Evolutionary conservation across 2,329 filamentous ascomycete genomes (phyloP).

Genomic region (Alternaria sp.): DNA sequence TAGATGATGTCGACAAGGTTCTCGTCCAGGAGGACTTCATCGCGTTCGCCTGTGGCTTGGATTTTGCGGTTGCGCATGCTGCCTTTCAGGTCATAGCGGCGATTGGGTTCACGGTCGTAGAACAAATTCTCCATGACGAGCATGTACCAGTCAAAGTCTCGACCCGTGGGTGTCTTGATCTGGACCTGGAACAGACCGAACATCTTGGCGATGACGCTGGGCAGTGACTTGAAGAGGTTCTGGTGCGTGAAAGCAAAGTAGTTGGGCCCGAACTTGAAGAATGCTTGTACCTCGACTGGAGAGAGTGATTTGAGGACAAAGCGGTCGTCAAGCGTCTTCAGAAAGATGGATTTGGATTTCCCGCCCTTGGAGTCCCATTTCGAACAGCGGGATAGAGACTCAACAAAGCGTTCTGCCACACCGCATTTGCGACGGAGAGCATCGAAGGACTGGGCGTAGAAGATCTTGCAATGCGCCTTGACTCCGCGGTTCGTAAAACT

Average conservation of each 20-base stretch:
- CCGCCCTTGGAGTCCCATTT: slow-evolving; percentile 99
- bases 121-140: slow-evolving; percentile 98
- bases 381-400: slow-evolving; percentile 91
- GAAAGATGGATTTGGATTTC: slow-evolving; percentile 95
- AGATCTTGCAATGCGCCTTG: slow-evolving; percentile 96
- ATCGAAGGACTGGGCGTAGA: slow-evolving; percentile 98
- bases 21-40: slow-evolving; percentile 95
- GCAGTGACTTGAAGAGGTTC: slow-evolving; percentile 88
- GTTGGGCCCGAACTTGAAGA: slow-evolving; percentile 92
- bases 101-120: slow-evolving; percentile 88
- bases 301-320: slow-evolving; percentile 93
- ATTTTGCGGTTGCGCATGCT: slow-evolving; percentile 99
- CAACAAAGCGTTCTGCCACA: slow-evolving; percentile 90
- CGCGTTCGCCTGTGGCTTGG: slow-evolving; percentile 91
- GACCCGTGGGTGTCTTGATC: slow-evolving; percentile 95
- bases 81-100: slow-evolving; percentile 88
- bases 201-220: slow-evolving; percentile 99
- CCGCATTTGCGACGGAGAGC: slow-evolving; percentile 92
- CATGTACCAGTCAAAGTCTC: slow-evolving; percentile 93
- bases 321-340: slow-evolving; percentile 94
- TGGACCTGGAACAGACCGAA: slow-evolving; percentile 96
- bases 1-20: slow-evolving; percentile 99
- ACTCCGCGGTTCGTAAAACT: slow-evolving; percentile 94
- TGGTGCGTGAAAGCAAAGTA: slow-evolving; percentile 99
- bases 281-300: slow-evolving; percentile 89